phyloP scores from a whole-genome alignment of 2,329 filamentous ascomycete genomes.

The Sporothrix dimorphospora region DNA sequence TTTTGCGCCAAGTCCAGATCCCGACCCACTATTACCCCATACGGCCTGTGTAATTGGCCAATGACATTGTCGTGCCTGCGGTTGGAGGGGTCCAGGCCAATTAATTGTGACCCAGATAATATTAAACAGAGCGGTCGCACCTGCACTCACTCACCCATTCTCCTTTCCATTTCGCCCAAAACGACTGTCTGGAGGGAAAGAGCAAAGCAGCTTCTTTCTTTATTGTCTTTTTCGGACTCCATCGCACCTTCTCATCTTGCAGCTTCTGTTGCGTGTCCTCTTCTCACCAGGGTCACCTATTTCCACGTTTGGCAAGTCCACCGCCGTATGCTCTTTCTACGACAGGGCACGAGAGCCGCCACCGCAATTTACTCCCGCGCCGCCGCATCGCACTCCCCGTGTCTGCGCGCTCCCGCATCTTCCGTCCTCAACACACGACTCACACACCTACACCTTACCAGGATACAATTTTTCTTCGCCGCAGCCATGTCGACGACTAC shows the following conservation, averaged over 20 bases:
- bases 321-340: constrained; percentile 21
- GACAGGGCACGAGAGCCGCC: constrained; percentile 22
- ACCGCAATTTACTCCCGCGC: constrained; percentile 8
- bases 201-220: background rate
- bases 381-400: constrained; percentile 3
- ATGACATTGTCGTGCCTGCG: background rate
- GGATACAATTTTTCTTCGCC: background rate
- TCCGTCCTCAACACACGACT: constrained; percentile 12
- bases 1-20: constrained; percentile 3
- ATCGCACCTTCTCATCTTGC: background rate
- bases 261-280: background rate
- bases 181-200: background rate
- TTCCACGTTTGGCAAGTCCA: constrained; percentile 2
- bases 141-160: constrained; percentile 16
- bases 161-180: constrained; percentile 18
- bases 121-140: background rate
- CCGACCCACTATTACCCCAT: background rate
- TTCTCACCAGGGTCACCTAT: background rate
- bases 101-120: constrained; percentile 17
- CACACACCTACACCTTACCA: background rate
- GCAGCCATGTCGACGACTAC: constrained; percentile 32
- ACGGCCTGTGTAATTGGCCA: constrained; percentile 9
- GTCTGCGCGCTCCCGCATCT: background rate
- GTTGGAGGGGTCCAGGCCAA: constrained; percentile 23
- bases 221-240: background rate